A percentile compares a stretch with the other conserved stretches of the same genome.
These are phyloP conservation scores for Pythium vanterpoolii DNA, from an alignment of 352 stramenopile species.

Conservation along the genomic window DNA sequence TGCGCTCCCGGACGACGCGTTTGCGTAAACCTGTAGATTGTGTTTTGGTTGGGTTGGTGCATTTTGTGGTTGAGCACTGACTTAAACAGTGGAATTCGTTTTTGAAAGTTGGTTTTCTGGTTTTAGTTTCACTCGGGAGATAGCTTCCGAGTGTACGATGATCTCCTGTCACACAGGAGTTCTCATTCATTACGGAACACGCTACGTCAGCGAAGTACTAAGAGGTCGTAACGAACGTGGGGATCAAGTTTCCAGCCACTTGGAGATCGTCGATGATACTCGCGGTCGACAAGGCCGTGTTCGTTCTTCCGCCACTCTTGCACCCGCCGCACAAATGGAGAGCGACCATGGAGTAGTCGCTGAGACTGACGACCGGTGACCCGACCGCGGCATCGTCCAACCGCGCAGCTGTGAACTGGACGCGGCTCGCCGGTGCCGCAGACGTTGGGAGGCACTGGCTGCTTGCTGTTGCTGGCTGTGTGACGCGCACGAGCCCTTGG, in stretches of 20 bases:
- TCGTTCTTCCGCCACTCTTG: slow-evolving; percentile 4
- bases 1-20: slow-evolving; percentile 29
- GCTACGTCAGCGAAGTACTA: no score
- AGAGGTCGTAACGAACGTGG: background rate
- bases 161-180: no score
- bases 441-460: background rate
- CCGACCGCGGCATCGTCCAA: slow-evolving; percentile 17
- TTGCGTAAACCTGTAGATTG: slow-evolving; percentile 23
- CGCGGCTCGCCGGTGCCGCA: background rate
- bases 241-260: background rate
- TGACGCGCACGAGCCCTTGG: background rate
- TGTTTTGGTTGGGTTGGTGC: background rate
- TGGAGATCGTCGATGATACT: slow-evolving; percentile 19
- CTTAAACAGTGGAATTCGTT: background rate
- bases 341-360: slow-evolving; percentile 17
- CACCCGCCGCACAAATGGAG: slow-evolving; percentile 24
- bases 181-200: no score
- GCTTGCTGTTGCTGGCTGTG: background rate
- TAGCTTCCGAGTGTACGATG: no score
- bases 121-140: no score
- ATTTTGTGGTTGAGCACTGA: slow-evolving; percentile 5
- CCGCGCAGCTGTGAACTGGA: background rate
- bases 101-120: no score
- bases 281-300: slow-evolving; percentile 7
- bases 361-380: slow-evolving; percentile 21